Evolutionary conservation across 768 basidiomycete genomes (phyloP).

Genomic region (Boletus subcaerulescens): DNA sequence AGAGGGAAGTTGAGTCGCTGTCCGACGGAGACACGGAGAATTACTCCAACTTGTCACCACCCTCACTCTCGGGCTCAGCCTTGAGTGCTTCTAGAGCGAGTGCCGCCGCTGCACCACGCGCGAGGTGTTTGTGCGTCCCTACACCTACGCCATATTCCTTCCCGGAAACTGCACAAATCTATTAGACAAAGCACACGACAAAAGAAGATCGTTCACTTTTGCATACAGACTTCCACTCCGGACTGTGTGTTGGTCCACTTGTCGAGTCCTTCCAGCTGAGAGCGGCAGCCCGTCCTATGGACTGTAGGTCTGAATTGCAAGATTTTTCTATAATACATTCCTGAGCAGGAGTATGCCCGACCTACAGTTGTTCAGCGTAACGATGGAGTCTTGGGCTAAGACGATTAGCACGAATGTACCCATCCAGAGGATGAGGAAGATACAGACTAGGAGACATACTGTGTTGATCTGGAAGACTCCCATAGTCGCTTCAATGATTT

Average conservation of each 20-base stretch:
- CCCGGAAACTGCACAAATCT: conserved; percentile 44
- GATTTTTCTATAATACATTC: neutral
- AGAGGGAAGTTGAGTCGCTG: neutral
- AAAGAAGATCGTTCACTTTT: conserved; percentile 43
- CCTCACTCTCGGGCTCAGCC: conserved; percentile 16
- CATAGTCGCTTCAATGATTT: conserved; percentile 17
- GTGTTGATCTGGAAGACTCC: conserved; percentile 9
- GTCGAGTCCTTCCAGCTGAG: conserved; percentile 55
- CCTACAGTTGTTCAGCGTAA: conserved; percentile 43
- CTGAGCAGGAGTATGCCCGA: neutral
- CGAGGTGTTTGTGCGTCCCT: conserved; percentile 50
- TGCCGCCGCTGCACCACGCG: conserved; percentile 42
- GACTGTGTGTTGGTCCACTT: conserved; percentile 43
- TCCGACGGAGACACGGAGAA: neutral
- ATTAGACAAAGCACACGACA: conserved; percentile 14
- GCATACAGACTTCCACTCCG: conserved; percentile 55
- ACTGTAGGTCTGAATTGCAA: conserved; percentile 49
- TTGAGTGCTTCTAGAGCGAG: conserved; percentile 38
- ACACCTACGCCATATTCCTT: conserved; percentile 45
- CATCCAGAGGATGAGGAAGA: neutral
- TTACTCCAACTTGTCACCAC: conserved; percentile 9
- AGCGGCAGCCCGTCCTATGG: conserved; percentile 36
- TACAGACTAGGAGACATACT: conserved; percentile 24
- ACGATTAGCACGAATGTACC: conserved; percentile 12
- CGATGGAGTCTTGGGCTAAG: conserved; percentile 28